Base-by-base conservation (phyloP, 495 filamentous ascomycete genomes). In the Pseudevernia furfuracea region DNA sequence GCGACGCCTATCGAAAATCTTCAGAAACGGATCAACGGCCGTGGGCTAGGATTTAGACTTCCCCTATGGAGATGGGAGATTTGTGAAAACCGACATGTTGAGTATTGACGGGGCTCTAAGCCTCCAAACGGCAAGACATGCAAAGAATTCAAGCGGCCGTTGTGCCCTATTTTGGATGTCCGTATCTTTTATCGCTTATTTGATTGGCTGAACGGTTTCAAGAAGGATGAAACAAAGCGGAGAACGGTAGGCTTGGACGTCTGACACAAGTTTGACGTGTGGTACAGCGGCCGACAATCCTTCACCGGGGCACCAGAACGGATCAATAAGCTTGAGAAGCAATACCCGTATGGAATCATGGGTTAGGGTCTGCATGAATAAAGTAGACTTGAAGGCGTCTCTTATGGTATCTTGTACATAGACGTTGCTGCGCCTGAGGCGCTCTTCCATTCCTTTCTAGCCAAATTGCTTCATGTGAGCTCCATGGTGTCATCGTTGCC, bases 401-500 rank as follows among this genome's bases (percentile, higher is more conserved):
- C 28, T 30, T 1, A 53, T 49, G n/a, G n/a, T 1, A 49, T 28
- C 9, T 21, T 25, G 49, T 53, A 28, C 49, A 53, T 53, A 9
- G 49, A 12, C 25, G 30, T 17, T 30, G 49, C 49, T 53, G 4
- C 28, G 15, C 49, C 23, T 53, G 14, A n/a, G 11, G 25, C 49
- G 4, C 49, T n/a, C 6, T 53, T 32, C 25, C 49, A 53, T 32
- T 19, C 49, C 12, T 30, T 53, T 6, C 11, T 53, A 32, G 49
- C 49, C 25, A 30, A 32, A 53, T 1, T 17, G 14, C 1, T 32
- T 32, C 28, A 53, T 49, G 46, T 49, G 49, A 53, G 23, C 49
- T 53, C 49, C 90, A 96, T 96, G 28, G 90, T 96, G 76, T 97
- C 91, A 76, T 97, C 93, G n/a, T 91, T 93, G 49, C 81, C 85